Conservation (phyloP, 2,329 filamentous ascomycete genomes). For the Epichloe festucae region DNA sequence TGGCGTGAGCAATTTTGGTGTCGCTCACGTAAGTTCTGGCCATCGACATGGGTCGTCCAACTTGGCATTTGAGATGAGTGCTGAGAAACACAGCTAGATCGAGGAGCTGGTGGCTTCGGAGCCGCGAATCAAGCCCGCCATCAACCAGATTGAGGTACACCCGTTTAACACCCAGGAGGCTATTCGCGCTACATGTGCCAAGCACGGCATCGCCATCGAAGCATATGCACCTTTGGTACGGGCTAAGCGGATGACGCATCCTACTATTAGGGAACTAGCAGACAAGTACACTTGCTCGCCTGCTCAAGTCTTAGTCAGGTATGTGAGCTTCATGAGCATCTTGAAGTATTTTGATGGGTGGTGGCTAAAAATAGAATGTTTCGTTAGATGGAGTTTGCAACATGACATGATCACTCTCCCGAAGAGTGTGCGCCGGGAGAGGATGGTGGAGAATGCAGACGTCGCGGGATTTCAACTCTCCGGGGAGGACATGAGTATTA, state of each 20-base stretch:
- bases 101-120: too few relatives aligned
- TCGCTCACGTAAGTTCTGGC: too few relatives aligned
- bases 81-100: too few relatives aligned
- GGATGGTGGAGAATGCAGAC: conserved; percentile 52
- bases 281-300: conserved; percentile 57
- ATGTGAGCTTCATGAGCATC: not conserved
- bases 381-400: conserved; percentile 57
- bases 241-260: conserved; percentile 56
- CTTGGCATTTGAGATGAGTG: too few relatives aligned
- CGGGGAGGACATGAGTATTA: conserved; percentile 44
- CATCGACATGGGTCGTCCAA: too few relatives aligned
- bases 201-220: conserved; percentile 57
- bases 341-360: too few relatives aligned
- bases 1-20: too few relatives aligned
- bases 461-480: conserved; percentile 49
- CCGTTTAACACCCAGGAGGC: conserved; percentile 64
- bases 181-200: conserved; percentile 53
- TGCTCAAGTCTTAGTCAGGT: conserved; percentile 58
- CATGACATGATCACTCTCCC: conserved; percentile 60
- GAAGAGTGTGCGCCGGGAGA: conserved; percentile 51
- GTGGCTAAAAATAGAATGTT: not conserved
- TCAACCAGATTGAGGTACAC: conserved; percentile 75
- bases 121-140: conserved; percentile 36
- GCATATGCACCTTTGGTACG: conserved; percentile 70
- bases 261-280: conserved; percentile 46